These are phyloP conservation scores for Penicillium angulare DNA, from an alignment of 495 filamentous ascomycete genomes.

Conservation along the genomic window DNA sequence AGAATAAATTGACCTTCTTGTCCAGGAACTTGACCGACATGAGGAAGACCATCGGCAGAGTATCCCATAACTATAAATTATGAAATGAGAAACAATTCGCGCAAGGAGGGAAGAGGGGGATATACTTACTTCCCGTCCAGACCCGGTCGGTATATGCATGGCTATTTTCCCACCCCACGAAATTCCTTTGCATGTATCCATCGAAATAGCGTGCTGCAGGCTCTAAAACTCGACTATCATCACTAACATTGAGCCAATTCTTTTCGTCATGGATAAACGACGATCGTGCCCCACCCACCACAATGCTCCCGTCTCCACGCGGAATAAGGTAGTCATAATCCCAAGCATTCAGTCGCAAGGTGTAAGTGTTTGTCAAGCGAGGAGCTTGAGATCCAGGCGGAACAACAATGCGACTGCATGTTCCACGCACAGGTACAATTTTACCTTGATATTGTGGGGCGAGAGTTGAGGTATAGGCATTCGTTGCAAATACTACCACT, in stretches of 20 bases:
- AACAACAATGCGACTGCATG: slow-evolving; percentile 32
- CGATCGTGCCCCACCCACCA: slow-evolving; percentile 51
- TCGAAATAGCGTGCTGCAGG: slow-evolving; percentile 43
- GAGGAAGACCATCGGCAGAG: slow-evolving; percentile 40
- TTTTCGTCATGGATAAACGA: slow-evolving; percentile 29
- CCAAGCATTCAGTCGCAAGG: slow-evolving; percentile 24
- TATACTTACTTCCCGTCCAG: slow-evolving; percentile 53
- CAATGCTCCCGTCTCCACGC: slow-evolving; percentile 49
- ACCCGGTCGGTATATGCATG: slow-evolving; percentile 41
- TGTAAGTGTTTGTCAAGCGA: slow-evolving; percentile 23
- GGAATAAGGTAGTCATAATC: slow-evolving; percentile 51
- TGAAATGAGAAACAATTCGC: not conserved
- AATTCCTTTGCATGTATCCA: slow-evolving; percentile 46
- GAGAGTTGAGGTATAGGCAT: slow-evolving; percentile 75
- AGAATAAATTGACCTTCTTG: slow-evolving; percentile 41
- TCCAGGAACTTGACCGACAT: slow-evolving; percentile 44
- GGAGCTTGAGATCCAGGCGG: slow-evolving; percentile 17
- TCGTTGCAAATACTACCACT: slow-evolving; percentile 72
- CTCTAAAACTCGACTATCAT: slow-evolving; percentile 47
- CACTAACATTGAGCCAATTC: slow-evolving; percentile 49
- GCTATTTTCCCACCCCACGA: slow-evolving; percentile 50
- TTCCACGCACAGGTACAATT: slow-evolving; percentile 72
- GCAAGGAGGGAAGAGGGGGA: slow-evolving; percentile 4
- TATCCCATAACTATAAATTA: slow-evolving; percentile 37
- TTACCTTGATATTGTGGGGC: slow-evolving; percentile 65